Conservation (phyloP, 352 stramenopile species). For the Paralagenidium karlingii region DNA sequence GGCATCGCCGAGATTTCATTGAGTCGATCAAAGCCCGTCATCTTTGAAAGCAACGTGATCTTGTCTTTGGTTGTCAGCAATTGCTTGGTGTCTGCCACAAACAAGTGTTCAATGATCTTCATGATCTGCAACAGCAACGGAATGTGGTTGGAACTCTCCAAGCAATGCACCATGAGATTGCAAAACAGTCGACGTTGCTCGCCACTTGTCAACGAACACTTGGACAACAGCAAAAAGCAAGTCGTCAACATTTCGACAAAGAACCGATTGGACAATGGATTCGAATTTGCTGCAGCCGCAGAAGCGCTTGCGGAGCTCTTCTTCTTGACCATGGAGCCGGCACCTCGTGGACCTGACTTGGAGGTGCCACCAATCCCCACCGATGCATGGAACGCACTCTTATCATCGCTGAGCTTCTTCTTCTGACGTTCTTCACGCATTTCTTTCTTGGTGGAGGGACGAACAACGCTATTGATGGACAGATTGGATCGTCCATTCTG, state of each 20-base stretch:
- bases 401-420: constrained; percentile 20
- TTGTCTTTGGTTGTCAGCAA: constrained; percentile 82
- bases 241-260: constrained; percentile 72
- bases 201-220: constrained; percentile 55
- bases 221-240: constrained; percentile 66
- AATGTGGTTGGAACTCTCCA: constrained; percentile 78
- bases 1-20: constrained; percentile 77
- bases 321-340: constrained; percentile 9
- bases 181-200: constrained; percentile 73
- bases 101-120: constrained; percentile 53
- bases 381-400: constrained; percentile 1
- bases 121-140: constrained; percentile 73
- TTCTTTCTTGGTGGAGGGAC: constrained; percentile 29
- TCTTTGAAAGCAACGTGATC: constrained; percentile 77
- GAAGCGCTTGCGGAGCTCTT: not conserved
- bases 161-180: constrained; percentile 72
- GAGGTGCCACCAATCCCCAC: not conserved
- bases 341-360: not conserved
- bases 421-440: constrained; percentile 28
- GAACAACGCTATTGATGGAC: constrained; percentile 71
- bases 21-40: constrained; percentile 73
- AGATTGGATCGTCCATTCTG: constrained; percentile 53
- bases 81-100: constrained; percentile 22
- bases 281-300: not conserved
- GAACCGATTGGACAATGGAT: too few species aligned